Conservation (phyloP, 1,284 basidiomycete genomes). For the Cystodermella granulosa region DNA sequence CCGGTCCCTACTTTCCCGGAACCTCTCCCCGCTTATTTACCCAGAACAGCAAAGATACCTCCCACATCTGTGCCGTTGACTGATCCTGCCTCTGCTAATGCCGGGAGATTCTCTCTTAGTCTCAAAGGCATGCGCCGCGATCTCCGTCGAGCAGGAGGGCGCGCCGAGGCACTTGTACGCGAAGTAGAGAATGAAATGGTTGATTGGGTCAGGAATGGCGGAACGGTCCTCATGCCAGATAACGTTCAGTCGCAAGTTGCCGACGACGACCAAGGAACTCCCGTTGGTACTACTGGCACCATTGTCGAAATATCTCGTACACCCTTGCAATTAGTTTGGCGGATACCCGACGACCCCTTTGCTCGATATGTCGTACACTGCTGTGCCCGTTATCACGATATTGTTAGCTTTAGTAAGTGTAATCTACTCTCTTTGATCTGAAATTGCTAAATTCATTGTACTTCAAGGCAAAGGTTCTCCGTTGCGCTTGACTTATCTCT, state of each 20-base stretch:
- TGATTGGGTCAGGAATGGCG: conserved; percentile 57
- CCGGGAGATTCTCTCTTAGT: conserved; percentile 70
- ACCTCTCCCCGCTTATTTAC: conserved; percentile 65
- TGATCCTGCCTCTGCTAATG: conserved; percentile 56
- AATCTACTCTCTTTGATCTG: not conserved
- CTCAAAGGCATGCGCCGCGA: conserved; percentile 67
- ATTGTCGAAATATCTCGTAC: conserved; percentile 63
- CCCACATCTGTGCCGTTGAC: conserved; percentile 38
- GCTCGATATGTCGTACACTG: conserved; percentile 75
- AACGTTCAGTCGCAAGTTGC: conserved; percentile 10
- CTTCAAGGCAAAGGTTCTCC: conserved; percentile 61
- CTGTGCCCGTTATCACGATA: conserved; percentile 68
- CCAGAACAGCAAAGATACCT: conserved; percentile 55
- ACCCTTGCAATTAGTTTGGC: conserved; percentile 66
- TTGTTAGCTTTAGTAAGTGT: conserved; percentile 73
- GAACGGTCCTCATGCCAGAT: conserved; percentile 48
- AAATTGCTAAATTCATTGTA: conserved; percentile 4
- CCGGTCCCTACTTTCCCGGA: conserved; percentile 62
- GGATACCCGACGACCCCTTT: conserved; percentile 61
- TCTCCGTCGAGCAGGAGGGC: conserved; percentile 57
- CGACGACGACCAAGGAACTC: conserved; percentile 33
- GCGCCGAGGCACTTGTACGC: conserved; percentile 55
- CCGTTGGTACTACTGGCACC: conserved; percentile 49
- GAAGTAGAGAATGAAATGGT: conserved; percentile 63
- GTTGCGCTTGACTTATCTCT: conserved; percentile 67